These are phyloP conservation scores for Pleurotus sapidus DNA, from an alignment of 768 basidiomycete genomes.

Conservation along the genomic window DNA sequence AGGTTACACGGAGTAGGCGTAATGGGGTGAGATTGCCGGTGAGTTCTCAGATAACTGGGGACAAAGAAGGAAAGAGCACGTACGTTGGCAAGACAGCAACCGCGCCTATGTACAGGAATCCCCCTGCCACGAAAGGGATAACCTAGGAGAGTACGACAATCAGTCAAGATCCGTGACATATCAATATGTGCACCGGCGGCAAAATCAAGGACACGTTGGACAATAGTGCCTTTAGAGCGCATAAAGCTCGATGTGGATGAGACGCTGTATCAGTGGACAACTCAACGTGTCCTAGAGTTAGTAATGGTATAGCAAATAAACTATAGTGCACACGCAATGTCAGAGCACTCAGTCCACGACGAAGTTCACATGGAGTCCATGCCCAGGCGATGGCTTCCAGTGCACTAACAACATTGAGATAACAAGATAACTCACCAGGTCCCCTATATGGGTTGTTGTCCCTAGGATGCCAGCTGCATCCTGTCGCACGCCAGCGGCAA, in stretches of 20 bases:
- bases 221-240: too few relatives aligned
- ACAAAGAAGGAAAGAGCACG: conserved; percentile 23
- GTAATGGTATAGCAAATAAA: too few relatives aligned
- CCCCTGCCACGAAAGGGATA: conserved; percentile 87
- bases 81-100: conserved; percentile 91
- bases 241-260: too few relatives aligned
- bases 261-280: too few relatives aligned
- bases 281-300: too few relatives aligned
- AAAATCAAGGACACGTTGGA: too few relatives aligned
- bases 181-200: not conserved
- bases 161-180: conserved; percentile 12
- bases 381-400: too few relatives aligned
- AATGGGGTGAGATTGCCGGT: not conserved
- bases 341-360: too few relatives aligned
- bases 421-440: conserved; percentile 59
- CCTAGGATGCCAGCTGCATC: conserved; percentile 77
- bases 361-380: too few relatives aligned
- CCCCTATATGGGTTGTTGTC: conserved; percentile 74
- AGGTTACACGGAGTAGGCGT: too few relatives aligned
- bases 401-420: not conserved
- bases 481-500: conserved; percentile 77
- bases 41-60: conserved; percentile 8
- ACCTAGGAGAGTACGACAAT: conserved; percentile 44
- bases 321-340: too few relatives aligned
- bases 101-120: conserved; percentile 91